Evolutionary conservation across 305 asterid species (phyloP), one percentile per base, ranked within the genome.

Genomic region (Solanum hybrid): DNA sequence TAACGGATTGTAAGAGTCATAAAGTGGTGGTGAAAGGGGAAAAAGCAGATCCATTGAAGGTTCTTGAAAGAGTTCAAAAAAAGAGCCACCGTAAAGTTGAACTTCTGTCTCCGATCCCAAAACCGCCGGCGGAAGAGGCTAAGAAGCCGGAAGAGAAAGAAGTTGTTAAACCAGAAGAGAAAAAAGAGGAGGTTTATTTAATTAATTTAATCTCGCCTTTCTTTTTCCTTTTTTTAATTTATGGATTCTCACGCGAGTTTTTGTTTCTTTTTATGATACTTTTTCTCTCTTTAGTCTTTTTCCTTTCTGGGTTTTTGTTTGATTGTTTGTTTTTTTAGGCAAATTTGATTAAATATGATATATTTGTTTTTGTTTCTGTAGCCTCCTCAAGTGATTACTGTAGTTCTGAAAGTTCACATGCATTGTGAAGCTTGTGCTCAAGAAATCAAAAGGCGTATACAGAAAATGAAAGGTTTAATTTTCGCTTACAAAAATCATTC

Each of bases 1-100:
- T 80, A 27, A 96, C 99, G 7, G 98, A 97, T 89, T 93, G 96
- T 87, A 95, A 69, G 92, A 90, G 94, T 16, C 95, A 96, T 84
- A 95, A 94, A 91, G 99, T 97, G 89, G 93, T 96, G 81, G 98
- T 97, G 91, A 97, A 94, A 89, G 99, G 99, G 3, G 99, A 96
- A 77, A 97, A 96, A 77, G 99, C 99, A 90, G 99, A 97, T 93
- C 99, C 99, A 14, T 40, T 97, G 64, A 95, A 95, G 93, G 98
- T 97, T 26, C 79, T 95, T 81, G 98, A 89, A 87, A 94, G 99
- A 92, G 93, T 96, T n/a, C 98, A 97, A 91, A 90, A 92, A 91
- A 97, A 97, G 95, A 96, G 98, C 93, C 98, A 96, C 96, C 96
- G 99, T 89, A 96, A 96, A 64, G 99, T 96, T 35, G 94, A 93